Evolutionary conservation across 805 yeast genomes (phyloP).

Genomic region (Yamadazyma olivae): DNA sequence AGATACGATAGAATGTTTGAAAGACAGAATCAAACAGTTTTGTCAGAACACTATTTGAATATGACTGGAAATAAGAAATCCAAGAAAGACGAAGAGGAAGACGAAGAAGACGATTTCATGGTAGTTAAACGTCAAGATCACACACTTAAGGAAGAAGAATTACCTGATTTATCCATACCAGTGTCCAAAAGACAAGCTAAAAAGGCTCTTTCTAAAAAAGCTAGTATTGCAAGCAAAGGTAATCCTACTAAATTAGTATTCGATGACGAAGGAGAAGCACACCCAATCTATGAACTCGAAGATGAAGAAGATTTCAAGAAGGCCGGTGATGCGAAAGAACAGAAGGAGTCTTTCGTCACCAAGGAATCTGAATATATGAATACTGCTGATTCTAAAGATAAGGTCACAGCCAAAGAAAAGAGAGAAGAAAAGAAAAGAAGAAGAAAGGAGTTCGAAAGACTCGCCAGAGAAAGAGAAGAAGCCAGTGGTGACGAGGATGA

Average conservation of each 20-base stretch:
- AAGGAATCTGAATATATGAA: conserved; percentile 71
- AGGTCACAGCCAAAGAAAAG: conserved; percentile 70
- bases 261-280: conserved; percentile 94
- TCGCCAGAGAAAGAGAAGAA: conserved; percentile 41
- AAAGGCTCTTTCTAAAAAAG: conserved; percentile 84
- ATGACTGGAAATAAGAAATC: conserved; percentile 49
- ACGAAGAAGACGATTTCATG: conserved; percentile 65
- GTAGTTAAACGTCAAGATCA: conserved; percentile 77
- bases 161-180: conserved; percentile 59
- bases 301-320: conserved; percentile 82
- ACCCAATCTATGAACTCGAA: conserved; percentile 86
- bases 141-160: conserved; percentile 57
- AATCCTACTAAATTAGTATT: conserved; percentile 77
- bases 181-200: conserved; percentile 82
- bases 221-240: conserved; percentile 56
- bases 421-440: conserved; percentile 84
- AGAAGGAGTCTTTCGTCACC: conserved; percentile 63
- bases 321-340: conserved; percentile 66
- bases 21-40: conserved; percentile 86
- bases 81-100: conserved; percentile 17
- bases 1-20: conserved; percentile 95
- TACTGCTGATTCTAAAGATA: conserved; percentile 73
- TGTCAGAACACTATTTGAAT: conserved; percentile 83
- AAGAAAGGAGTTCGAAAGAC: conserved; percentile 75
- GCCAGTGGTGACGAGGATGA: conserved; percentile 25